Evolutionary conservation across 306 rosid genomes (phyloP).

Genomic region (Sindora glabra): DNA sequence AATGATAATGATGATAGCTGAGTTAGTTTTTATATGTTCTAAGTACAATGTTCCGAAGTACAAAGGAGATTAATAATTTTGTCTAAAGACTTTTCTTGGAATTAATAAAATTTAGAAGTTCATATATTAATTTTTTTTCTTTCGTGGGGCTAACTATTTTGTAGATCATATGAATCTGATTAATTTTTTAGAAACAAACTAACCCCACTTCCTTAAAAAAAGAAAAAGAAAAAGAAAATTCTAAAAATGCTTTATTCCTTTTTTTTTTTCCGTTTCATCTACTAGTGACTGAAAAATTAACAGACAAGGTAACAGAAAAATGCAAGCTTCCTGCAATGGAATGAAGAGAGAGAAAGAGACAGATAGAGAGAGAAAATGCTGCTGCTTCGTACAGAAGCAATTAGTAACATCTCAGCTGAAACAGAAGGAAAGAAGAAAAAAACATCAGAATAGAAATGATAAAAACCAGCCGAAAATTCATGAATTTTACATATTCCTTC

Average conservation of each 20-base stretch:
- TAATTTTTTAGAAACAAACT: conserved; percentile 9
- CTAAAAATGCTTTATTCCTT: background rate
- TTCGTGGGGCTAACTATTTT: conserved; percentile 6
- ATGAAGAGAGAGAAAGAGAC: background rate
- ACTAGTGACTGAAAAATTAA: conserved; percentile 36
- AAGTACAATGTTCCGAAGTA: conserved; percentile 11
- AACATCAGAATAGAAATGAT: background rate
- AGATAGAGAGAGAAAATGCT: conserved; percentile 13
- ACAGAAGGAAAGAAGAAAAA: background rate
- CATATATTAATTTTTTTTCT: background rate
- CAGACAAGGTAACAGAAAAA: conserved; percentile 39
- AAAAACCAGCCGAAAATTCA: conserved; percentile 31
- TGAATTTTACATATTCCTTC: conserved; percentile 54
- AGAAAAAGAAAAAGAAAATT: background rate
- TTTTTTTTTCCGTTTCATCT: conserved; percentile 7
- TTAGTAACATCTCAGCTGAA: conserved; percentile 8
- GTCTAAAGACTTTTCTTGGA: conserved; percentile 18
- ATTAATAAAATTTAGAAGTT: conserved; percentile 13
- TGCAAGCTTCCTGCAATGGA: too few relatives aligned
- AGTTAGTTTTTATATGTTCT: too few relatives aligned
- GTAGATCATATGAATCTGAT: conserved; percentile 25
- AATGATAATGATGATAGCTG: conserved; percentile 8
- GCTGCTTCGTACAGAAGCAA: conserved; percentile 56
- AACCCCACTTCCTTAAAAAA: background rate
- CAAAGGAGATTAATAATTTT: conserved; percentile 27